These are phyloP conservation scores for Posidonia oceanica DNA, from an alignment of 116 monocot species.

Conservation along the genomic window DNA sequence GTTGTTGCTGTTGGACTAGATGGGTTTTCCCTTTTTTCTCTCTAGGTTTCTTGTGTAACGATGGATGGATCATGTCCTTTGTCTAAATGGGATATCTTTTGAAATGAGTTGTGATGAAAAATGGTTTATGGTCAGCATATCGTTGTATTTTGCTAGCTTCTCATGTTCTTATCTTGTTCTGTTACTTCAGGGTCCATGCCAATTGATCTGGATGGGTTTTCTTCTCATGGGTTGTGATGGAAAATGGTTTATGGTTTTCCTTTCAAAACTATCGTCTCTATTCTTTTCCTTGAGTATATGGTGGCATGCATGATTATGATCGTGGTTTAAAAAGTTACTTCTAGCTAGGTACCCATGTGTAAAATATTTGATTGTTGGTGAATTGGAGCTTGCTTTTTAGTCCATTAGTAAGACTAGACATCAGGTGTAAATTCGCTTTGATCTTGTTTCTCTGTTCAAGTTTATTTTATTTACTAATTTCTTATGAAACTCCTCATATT, in stretches of 20 bases:
- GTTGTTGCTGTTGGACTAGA: not conserved
- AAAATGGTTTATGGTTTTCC: not conserved
- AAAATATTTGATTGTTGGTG: too few relatives aligned
- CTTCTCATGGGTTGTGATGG: not conserved
- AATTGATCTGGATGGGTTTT: not conserved
- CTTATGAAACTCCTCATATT: too few relatives aligned
- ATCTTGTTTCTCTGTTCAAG: too few relatives aligned
- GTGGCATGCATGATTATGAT: not conserved
- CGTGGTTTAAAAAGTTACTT: not conserved
- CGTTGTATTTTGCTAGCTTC: too few relatives aligned
- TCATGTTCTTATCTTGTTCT: not conserved
- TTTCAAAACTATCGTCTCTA: too few relatives aligned
- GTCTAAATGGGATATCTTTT: not conserved
- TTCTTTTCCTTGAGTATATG: too few relatives aligned
- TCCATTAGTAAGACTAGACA: too few relatives aligned
- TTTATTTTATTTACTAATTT: too few relatives aligned
- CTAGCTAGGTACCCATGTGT: not conserved
- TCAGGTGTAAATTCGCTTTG: too few relatives aligned
- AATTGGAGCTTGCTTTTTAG: too few relatives aligned
- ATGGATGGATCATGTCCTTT: not conserved
- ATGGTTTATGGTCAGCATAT: not conserved
- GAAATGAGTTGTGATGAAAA: not conserved
- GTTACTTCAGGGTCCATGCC: not conserved
- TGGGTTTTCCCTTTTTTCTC: slow-evolving; percentile 1
- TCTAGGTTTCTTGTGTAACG: not conserved